Evolutionary conservation across 2,329 filamentous ascomycete species (phyloP), one percentile per base, ranked within the genome.

Genomic region (Aspergillus jensenii): DNA sequence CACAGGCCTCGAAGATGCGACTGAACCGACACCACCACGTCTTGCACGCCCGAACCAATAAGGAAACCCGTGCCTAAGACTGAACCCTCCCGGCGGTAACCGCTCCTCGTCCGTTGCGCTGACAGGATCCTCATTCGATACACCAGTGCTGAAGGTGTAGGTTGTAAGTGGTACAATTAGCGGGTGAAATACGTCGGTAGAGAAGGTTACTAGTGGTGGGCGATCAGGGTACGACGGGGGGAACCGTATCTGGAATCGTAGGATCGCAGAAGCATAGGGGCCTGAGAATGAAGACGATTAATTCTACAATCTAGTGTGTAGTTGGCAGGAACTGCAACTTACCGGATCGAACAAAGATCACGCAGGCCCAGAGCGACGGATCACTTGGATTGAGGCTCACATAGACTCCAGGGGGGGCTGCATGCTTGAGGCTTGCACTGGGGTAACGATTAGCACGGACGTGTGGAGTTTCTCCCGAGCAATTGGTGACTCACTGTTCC

Each of bases 141-240:
- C 86, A 57, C 89, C 88, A 61, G 90, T 92, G 43, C 91, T 90
- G 78, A 96, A 96, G 71, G 91, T 95, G 76, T 96, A 96, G 3
- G 91, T 96, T n/a, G 92, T 96, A 61, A 96, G 82, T 39, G 95
- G 93, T 7, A 93, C 92, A 65, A 98, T 88, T 43, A 99, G 82
- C 17, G 93, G 93, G 73, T 99, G 93, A 74, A 98, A 99, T 65
- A 98, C 89, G 72, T 98, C 93, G 65, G 91, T 96, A 46, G 87
- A 85, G 75, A 99, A 96, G 55, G 89, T 93, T 64, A 99, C 86
- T 17, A 93, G 81, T 9, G 95, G 95, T 51, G 93, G 90, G 19
- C 90, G 78, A 52, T 82, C 78, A 12, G 93, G 93, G 72, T 96
- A 97, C 40, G 84, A 82, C 60, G 89, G 82, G 37, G 93, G 90